Percentiles rank a stretch among this genome's conserved stretches.
phyloP scores from a whole-genome alignment of 331 rosid species.

The Spiraea crenata region DNA sequence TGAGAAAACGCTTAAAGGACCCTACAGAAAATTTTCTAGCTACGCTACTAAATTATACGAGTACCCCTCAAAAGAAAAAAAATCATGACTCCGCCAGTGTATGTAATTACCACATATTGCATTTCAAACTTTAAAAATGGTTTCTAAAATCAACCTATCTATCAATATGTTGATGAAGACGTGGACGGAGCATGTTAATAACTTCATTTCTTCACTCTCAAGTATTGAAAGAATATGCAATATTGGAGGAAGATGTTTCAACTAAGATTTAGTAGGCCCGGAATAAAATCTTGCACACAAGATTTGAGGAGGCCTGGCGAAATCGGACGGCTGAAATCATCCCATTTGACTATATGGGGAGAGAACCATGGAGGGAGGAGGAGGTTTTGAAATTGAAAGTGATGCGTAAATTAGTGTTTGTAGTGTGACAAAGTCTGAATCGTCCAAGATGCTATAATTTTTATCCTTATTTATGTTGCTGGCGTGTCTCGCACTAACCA shows the following conservation, averaged over 20 bases:
- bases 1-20: too few relatives aligned
- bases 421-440: background rate
- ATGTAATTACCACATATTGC: too few relatives aligned
- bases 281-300: background rate
- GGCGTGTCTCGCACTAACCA: constrained; percentile 18
- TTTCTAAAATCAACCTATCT: too few relatives aligned
- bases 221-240: background rate
- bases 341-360: background rate
- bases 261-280: constrained; percentile 32
- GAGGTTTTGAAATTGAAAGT: background rate
- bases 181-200: too few relatives aligned
- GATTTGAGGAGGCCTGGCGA: background rate
- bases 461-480: background rate
- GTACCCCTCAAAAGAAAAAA: too few relatives aligned
- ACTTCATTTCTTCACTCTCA: too few relatives aligned
- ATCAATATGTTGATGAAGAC: too few relatives aligned
- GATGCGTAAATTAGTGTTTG: background rate
- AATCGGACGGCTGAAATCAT: constrained; percentile 18
- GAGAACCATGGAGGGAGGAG: background rate
- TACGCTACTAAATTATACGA: too few relatives aligned
- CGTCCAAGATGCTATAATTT: constrained; percentile 10
- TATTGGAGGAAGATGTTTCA: background rate
- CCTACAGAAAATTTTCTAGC: too few relatives aligned
- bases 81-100: too few relatives aligned
- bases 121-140: too few relatives aligned